These are phyloP conservation scores for Fusarium sp. DNA, from an alignment of 2,329 filamentous ascomycete species.

Conservation along the genomic window DNA sequence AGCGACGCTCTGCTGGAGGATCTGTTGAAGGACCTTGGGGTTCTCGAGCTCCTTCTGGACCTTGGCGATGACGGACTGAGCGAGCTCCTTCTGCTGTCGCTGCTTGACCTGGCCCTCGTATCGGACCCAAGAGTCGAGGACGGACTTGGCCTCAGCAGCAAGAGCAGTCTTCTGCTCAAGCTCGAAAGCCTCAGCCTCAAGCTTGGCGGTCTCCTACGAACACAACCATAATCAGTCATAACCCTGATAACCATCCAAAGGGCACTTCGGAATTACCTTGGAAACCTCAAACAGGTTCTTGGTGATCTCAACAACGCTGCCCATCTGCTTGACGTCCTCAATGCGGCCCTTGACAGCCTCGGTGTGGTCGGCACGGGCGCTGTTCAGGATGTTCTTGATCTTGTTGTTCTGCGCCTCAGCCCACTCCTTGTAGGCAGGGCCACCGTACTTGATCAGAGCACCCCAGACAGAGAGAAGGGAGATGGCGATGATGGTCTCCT, in stretches of 20 bases:
- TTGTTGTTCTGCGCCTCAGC: slow-evolving; percentile 88
- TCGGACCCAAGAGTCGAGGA: slow-evolving; percentile 98
- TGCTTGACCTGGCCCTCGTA: slow-evolving; percentile 99
- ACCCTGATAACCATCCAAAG: slow-evolving; percentile 9
- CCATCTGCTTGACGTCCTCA: slow-evolving; percentile 92
- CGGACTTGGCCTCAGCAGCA: slow-evolving; percentile 90
- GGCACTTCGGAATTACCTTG: slow-evolving; percentile 73
- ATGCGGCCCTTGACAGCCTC: slow-evolving; percentile 95
- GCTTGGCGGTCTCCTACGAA: slow-evolving; percentile 89
- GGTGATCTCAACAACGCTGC: slow-evolving; percentile 93
- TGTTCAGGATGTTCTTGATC: slow-evolving; percentile 95
- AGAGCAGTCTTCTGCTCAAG: slow-evolving; percentile 96
- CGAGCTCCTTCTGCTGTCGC: slow-evolving; percentile 96
- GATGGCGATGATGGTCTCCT: slow-evolving; percentile 95
- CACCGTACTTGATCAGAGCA: slow-evolving; percentile 91
- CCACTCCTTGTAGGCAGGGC: slow-evolving; percentile 92
- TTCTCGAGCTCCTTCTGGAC: slow-evolving; percentile 99
- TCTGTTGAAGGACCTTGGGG: slow-evolving; percentile 97
- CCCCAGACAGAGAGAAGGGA: slow-evolving; percentile 94
- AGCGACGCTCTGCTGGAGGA: slow-evolving; percentile 93
- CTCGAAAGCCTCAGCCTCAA: slow-evolving; percentile 96
- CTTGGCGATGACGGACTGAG: slow-evolving; percentile 93
- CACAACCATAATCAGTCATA: slow-evolving; percentile 41
- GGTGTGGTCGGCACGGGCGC: slow-evolving; percentile 93
- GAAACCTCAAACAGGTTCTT: slow-evolving; percentile 98